Conservation (phyloP, 2,329 filamentous ascomycete genomes). For the Coniochaeta sp. region DNA sequence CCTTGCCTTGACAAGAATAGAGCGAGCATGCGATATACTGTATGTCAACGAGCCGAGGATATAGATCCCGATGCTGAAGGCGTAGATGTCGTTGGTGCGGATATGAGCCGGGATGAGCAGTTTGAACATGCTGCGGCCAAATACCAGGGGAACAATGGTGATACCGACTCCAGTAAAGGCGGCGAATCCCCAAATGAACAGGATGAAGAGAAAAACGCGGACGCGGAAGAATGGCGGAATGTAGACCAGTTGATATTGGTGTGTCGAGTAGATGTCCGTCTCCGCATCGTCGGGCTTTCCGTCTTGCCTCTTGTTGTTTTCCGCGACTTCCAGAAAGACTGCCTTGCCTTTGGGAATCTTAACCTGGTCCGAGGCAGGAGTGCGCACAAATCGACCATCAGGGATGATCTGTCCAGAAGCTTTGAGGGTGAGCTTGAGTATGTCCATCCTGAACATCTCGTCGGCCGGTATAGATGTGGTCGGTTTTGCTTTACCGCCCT, state of each 20-base stretch:
- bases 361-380: conserved; percentile 92
- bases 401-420: conserved; percentile 46
- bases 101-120: conserved; percentile 63
- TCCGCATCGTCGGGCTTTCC: conserved; percentile 50
- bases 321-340: conserved; percentile 73
- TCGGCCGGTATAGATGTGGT: conserved; percentile 23
- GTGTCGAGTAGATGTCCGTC: conserved; percentile 44
- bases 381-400: conserved; percentile 78
- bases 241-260: conserved; percentile 65
- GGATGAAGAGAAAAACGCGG: conserved; percentile 77
- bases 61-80: conserved; percentile 86
- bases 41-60: conserved; percentile 65
- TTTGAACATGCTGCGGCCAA: conserved; percentile 74
- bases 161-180: conserved; percentile 77
- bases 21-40: conserved; percentile 42
- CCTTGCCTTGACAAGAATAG: conserved; percentile 25
- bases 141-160: conserved; percentile 78
- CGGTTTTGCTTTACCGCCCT: conserved; percentile 38
- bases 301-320: conserved; percentile 59
- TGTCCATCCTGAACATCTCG: conserved; percentile 27
- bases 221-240: conserved; percentile 77
- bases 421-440: conserved; percentile 39
- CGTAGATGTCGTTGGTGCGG: conserved; percentile 89
- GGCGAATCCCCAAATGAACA: conserved; percentile 89
- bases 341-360: conserved; percentile 78